phyloP scores from a whole-genome alignment of 2,329 filamentous ascomycete species.

The Colletotrichum higginsianum region DNA sequence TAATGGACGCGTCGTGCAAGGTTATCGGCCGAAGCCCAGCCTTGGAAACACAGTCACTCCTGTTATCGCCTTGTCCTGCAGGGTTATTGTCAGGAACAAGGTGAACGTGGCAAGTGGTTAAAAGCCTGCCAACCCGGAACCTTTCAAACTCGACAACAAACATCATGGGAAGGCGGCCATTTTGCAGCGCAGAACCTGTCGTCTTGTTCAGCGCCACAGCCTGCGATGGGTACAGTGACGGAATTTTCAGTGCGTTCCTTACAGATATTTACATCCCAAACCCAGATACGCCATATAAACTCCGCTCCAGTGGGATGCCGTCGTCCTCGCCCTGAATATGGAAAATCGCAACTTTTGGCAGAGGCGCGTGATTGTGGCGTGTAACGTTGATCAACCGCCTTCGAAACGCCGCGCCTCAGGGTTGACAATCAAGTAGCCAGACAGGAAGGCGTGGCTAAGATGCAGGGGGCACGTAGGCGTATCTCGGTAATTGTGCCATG shows the following conservation, averaged over 20 bases:
- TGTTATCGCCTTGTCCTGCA: neutral
- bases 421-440: neutral
- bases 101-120: neutral
- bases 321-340: conserved; percentile 27
- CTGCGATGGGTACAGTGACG: conserved; percentile 38
- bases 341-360: conserved; percentile 19
- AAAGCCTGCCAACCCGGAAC: neutral
- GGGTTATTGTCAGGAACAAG: neutral
- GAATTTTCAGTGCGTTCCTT: conserved; percentile 37
- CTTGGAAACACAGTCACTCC: neutral
- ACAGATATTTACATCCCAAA: conserved; percentile 40
- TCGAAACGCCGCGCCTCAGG: neutral
- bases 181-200: conserved; percentile 25
- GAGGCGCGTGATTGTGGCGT: neutral
- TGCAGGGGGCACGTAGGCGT: conserved; percentile 72
- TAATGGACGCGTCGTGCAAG: neutral
- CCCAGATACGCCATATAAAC: conserved; percentile 39
- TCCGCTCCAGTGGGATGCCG: conserved; percentile 32
- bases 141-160: neutral
- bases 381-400: conserved; percentile 2
- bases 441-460: conserved; percentile 2
- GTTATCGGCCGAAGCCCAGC: neutral
- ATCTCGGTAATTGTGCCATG: conserved; percentile 84
- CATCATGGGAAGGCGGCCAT: neutral
- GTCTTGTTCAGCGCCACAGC: conserved; percentile 37